phyloP scores from a whole-genome alignment of 2,329 filamentous ascomycete species.

The Ascochyta clinopodiicola region DNA sequence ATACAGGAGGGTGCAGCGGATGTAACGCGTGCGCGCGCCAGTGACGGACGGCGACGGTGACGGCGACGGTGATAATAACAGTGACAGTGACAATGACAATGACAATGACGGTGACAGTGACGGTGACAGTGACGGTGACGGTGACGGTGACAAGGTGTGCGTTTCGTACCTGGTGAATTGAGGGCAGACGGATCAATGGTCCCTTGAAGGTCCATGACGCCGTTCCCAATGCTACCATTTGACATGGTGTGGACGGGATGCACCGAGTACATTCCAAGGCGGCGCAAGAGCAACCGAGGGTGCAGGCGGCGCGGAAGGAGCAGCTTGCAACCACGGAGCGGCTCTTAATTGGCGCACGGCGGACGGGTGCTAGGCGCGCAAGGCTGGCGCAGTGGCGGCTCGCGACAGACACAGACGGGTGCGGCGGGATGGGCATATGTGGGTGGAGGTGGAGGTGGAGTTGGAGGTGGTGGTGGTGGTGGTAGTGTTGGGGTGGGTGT shows the following conservation, averaged over 20 bases:
- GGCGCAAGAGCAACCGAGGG: conserved; percentile 44
- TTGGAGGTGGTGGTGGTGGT: conserved; percentile 15
- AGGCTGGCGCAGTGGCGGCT: conserved; percentile 23
- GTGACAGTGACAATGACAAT: no score
- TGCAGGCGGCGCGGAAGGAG: conserved; percentile 33
- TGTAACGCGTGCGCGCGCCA: conserved; percentile 37
- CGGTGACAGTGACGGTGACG: neutral
- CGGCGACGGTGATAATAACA: no score
- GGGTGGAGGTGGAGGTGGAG: conserved; percentile 14
- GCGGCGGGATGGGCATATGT: conserved; percentile 33
- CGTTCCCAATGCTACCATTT: conserved; percentile 49
- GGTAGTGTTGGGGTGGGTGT: conserved; percentile 18
- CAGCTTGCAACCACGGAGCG: conserved; percentile 22
- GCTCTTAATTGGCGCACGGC: conserved; percentile 11
- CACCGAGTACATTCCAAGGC: conserved; percentile 50
- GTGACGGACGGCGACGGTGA: no score
- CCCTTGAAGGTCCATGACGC: conserved; percentile 50
- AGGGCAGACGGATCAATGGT: conserved; percentile 52
- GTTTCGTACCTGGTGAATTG: conserved; percentile 46
- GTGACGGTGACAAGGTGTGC: conserved; percentile 6
- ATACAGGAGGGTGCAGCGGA: conserved; percentile 35
- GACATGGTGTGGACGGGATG: conserved; percentile 47
- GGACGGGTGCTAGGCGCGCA: conserved; percentile 22
- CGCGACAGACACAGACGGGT: conserved; percentile 26
- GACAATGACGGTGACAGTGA: no score